Conservation (phyloP, 345 rosid species). For the Hibiscus trionum region DNA sequence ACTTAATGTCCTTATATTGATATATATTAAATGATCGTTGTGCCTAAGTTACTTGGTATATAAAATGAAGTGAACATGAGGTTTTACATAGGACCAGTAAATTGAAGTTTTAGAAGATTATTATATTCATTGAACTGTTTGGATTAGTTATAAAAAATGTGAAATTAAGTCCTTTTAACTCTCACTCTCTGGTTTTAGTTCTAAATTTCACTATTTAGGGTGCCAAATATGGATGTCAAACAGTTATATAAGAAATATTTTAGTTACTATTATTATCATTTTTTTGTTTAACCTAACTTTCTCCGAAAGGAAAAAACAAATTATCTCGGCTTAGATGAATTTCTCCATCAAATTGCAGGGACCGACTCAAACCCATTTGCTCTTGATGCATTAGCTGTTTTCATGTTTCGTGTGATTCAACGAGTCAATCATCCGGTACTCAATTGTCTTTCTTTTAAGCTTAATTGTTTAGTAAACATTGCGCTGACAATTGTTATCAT, state of each 20-base stretch:
- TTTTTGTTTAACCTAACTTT: no score
- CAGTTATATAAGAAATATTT: no score
- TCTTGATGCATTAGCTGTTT: slow-evolving; percentile 87
- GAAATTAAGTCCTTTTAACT: no score
- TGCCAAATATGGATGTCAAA: background rate
- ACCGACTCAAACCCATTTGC: slow-evolving; percentile 80
- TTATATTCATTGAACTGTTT: background rate
- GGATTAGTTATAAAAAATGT: background rate
- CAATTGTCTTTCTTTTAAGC: slow-evolving; percentile 10
- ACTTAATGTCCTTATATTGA: background rate
- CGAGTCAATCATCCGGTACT: slow-evolving; percentile 84
- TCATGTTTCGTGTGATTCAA: slow-evolving; percentile 83
- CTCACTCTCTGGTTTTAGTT: background rate
- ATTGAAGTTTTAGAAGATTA: background rate
- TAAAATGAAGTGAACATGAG: background rate
- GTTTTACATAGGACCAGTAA: background rate
- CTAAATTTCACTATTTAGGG: background rate
- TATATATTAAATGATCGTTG: background rate
- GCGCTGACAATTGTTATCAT: background rate
- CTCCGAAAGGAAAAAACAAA: no score
- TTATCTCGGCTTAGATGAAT: background rate
- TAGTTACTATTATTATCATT: no score
- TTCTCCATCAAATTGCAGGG: slow-evolving; percentile 38
- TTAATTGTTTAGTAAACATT: slow-evolving; percentile 12
- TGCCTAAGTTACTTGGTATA: background rate